A percentile compares a stretch with the other conserved stretches of the same genome.
Conservation (phyloP, 805 yeast species). For the Pichia occidentalis region DNA sequence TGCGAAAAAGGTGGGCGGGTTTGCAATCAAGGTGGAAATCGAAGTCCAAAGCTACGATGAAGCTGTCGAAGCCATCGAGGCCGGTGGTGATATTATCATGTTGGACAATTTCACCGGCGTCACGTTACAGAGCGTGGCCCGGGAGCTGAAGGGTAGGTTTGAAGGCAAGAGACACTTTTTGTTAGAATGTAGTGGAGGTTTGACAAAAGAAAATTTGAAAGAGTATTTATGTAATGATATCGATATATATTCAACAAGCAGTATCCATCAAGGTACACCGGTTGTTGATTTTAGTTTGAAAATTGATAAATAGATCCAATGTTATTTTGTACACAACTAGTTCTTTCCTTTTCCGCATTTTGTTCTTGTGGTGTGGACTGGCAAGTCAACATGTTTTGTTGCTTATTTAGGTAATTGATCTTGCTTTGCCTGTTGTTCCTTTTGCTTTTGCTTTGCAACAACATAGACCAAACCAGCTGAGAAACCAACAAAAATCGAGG, state of each 20-base stretch:
- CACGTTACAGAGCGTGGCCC: conserved; percentile 59
- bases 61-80: conserved; percentile 86
- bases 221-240: conserved; percentile 68
- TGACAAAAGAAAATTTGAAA: conserved; percentile 60
- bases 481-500: conserved; percentile 91
- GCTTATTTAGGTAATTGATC: conserved; percentile 29
- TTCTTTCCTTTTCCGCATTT: no score
- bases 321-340: no score
- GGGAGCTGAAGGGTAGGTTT: conserved; percentile 53
- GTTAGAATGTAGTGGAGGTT: conserved; percentile 90
- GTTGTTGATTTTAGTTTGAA: conserved; percentile 82
- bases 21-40: conserved; percentile 84
- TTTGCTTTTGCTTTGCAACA: conserved; percentile 89
- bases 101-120: conserved; percentile 77
- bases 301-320: conserved; percentile 35
- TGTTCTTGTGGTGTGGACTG: no score
- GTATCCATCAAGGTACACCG: conserved; percentile 87
- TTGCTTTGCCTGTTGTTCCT: conserved; percentile 31
- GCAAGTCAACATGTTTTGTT: no score
- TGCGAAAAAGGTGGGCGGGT: conserved; percentile 81
- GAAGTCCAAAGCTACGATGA: conserved; percentile 82
- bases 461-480: conserved; percentile 94
- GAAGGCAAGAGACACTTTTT: conserved; percentile 46
- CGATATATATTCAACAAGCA: conserved; percentile 85
- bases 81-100: conserved; percentile 96